Conservation (phyloP, 148 eudicot species). For the Hydrangea macrophylla region DNA sequence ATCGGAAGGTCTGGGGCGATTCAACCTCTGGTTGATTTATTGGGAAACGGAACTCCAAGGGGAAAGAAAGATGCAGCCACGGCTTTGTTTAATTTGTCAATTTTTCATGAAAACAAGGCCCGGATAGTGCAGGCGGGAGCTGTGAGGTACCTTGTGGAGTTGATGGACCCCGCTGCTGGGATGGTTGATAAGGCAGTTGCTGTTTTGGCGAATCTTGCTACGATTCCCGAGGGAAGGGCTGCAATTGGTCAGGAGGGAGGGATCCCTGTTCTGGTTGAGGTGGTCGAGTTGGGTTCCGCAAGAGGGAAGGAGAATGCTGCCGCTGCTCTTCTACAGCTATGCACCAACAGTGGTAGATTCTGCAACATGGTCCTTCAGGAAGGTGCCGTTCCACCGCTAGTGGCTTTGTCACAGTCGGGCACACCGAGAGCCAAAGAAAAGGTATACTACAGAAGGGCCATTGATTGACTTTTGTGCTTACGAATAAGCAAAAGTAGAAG, state of each 20-base stretch:
- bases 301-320: slow-evolving; percentile 95
- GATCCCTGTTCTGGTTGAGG: slow-evolving; percentile 75
- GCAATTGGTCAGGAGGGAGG: slow-evolving; percentile 76
- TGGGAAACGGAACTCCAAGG: slow-evolving; percentile 66
- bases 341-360: slow-evolving; percentile 56
- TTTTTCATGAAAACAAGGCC: slow-evolving; percentile 57
- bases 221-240: slow-evolving; percentile 64
- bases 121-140: slow-evolving; percentile 75
- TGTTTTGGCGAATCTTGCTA: slow-evolving; percentile 78
- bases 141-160: slow-evolving; percentile 64
- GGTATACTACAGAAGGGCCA: too few species aligned
- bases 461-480: too few species aligned
- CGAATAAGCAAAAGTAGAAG: too few species aligned
- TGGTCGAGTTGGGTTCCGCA: slow-evolving; percentile 80
- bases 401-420: slow-evolving; percentile 74
- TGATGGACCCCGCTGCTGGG: slow-evolving; percentile 86
- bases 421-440: slow-evolving; percentile 84
- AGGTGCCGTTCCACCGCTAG: slow-evolving; percentile 86
- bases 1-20: slow-evolving; percentile 81
- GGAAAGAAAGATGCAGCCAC: slow-evolving; percentile 89
- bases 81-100: slow-evolving; percentile 79
- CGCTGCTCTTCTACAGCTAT: slow-evolving; percentile 80
- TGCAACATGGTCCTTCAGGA: slow-evolving; percentile 70
- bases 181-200: slow-evolving; percentile 89
- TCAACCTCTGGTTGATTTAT: slow-evolving; percentile 64